Evolutionary conservation across 495 filamentous ascomycete genomes (phyloP).

Genomic region (Aspergillus sclerotiicarbonarius): DNA sequence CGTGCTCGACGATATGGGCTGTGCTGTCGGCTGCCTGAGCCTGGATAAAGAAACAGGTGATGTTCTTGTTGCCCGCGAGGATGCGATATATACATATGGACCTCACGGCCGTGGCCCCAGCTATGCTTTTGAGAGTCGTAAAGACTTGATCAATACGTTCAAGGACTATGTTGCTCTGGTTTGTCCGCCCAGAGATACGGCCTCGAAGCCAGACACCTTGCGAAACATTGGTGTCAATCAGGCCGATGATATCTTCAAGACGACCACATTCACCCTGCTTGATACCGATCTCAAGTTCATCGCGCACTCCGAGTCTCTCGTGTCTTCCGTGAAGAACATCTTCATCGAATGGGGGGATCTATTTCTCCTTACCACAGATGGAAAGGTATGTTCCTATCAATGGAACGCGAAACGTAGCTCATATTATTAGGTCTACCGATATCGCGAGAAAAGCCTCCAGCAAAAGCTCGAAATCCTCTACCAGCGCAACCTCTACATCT

Average conservation of each 20-base stretch:
- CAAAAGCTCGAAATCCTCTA: slow-evolving; percentile 94
- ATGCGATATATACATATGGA: slow-evolving; percentile 93
- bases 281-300: slow-evolving; percentile 90
- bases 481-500: slow-evolving; percentile 84
- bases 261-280: slow-evolving; percentile 80
- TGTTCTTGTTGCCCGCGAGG: slow-evolving; percentile 85
- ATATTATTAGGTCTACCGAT: slow-evolving; percentile 67
- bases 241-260: slow-evolving; percentile 73
- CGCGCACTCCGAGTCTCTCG: slow-evolving; percentile 80
- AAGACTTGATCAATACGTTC: slow-evolving; percentile 76
- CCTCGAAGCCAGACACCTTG: slow-evolving; percentile 49
- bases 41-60: slow-evolving; percentile 75
- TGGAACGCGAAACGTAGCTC: slow-evolving; percentile 1
- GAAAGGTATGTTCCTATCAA: slow-evolving; percentile 60
- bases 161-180: slow-evolving; percentile 86
- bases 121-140: slow-evolving; percentile 86
- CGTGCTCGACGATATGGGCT: slow-evolving; percentile 83
- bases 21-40: slow-evolving; percentile 90
- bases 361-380: slow-evolving; percentile 82
- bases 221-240: slow-evolving; percentile 65
- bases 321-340: slow-evolving; percentile 72
- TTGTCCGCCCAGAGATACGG: slow-evolving; percentile 71
- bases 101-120: slow-evolving; percentile 80
- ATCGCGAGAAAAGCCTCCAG: slow-evolving; percentile 86
- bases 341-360: slow-evolving; percentile 91